These are phyloP conservation scores for Saccharomycopsis malanga DNA, from an alignment of 805 yeast species.

Conservation along the genomic window DNA sequence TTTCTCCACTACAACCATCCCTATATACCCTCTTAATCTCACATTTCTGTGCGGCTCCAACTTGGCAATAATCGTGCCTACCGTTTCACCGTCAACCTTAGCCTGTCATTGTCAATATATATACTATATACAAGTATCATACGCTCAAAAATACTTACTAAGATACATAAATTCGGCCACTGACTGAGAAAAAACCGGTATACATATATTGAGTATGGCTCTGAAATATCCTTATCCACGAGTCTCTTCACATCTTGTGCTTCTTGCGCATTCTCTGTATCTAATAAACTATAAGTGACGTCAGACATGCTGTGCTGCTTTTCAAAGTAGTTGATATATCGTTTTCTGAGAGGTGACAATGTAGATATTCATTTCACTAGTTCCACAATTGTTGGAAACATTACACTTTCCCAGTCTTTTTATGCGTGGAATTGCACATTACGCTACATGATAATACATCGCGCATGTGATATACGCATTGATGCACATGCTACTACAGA, in stretches of 20 bases:
- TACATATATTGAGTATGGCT: constrained; percentile 91
- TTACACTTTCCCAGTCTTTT: no score
- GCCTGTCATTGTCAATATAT: constrained; percentile 6
- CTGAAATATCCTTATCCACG: constrained; percentile 71
- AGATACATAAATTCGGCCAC: constrained; percentile 81
- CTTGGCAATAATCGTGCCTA: constrained; percentile 86
- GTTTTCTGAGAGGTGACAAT: no score
- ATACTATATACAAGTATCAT: neutral
- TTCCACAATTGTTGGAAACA: no score
- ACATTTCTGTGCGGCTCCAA: constrained; percentile 68
- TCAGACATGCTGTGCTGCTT: constrained; percentile 12
- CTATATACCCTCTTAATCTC: constrained; percentile 83
- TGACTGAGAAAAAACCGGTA: constrained; percentile 82
- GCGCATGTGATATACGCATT: no score
- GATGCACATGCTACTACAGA: no score
- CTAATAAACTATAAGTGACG: constrained; percentile 25
- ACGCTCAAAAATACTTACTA: constrained; percentile 46
- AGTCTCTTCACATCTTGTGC: constrained; percentile 46
- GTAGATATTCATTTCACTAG: no score
- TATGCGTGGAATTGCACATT: no score
- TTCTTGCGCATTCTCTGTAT: constrained; percentile 31
- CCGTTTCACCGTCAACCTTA: constrained; percentile 31
- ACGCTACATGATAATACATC: no score
- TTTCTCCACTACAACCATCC: constrained; percentile 86
- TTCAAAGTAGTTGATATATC: no score